These are phyloP conservation scores for Corynespora cassiicola DNA, from an alignment of 2,329 filamentous ascomycete genomes.

Conservation along the genomic window DNA sequence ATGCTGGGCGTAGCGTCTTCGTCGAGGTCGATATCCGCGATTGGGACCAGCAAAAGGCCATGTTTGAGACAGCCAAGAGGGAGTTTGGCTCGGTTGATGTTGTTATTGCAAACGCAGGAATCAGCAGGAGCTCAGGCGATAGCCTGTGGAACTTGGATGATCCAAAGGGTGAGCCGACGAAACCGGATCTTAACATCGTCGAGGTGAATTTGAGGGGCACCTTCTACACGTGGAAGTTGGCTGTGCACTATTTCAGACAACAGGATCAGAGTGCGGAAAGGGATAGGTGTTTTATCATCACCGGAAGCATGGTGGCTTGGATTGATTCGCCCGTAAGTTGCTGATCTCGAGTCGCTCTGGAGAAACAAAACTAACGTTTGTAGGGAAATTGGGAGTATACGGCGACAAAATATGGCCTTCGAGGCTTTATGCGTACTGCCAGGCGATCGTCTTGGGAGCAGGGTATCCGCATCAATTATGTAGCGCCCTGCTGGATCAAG, in stretches of 20 bases:
- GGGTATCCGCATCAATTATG: conserved; percentile 55
- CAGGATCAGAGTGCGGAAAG: conserved; percentile 27
- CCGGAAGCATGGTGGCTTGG: conserved; percentile 56
- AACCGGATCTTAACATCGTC: conserved; percentile 51
- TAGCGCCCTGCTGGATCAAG: conserved; percentile 22
- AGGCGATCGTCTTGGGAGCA: conserved; percentile 49
- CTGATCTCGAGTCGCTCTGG: too few species aligned
- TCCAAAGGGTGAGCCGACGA: conserved; percentile 51
- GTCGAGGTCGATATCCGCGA: conserved; percentile 32
- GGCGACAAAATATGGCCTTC: conserved; percentile 52
- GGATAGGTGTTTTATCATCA: conserved; percentile 56
- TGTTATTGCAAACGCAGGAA: conserved; percentile 70
- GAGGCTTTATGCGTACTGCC: conserved; percentile 50
- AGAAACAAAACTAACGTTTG: background rate
- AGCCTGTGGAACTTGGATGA: conserved; percentile 57
- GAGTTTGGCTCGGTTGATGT: conserved; percentile 70
- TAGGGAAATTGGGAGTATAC: conserved; percentile 48
- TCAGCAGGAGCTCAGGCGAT: conserved; percentile 37
- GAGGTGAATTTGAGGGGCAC: conserved; percentile 73
- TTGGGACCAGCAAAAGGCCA: conserved; percentile 36
- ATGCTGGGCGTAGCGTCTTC: conserved; percentile 29
- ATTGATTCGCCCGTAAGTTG: conserved; percentile 49
- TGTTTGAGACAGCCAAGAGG: conserved; percentile 33
- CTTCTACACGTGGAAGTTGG: conserved; percentile 43
- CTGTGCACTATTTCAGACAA: conserved; percentile 40